phyloP scores from a whole-genome alignment of 495 filamentous ascomycete genomes.

The Glutinoglossum americanum region DNA sequence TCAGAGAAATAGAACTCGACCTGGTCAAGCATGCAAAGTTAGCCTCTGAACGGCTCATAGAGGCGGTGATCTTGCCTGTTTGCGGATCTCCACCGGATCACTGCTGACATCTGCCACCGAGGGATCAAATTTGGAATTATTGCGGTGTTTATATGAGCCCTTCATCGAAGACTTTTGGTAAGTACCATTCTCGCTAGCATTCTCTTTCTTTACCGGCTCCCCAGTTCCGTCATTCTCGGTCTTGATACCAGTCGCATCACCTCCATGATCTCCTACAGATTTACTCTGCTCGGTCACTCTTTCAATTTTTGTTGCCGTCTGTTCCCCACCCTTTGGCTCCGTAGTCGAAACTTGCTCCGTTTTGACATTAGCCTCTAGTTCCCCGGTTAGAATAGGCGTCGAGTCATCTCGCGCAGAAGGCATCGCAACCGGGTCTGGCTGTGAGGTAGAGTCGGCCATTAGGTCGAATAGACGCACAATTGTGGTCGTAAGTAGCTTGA shows the following conservation, averaged over 20 bases:
- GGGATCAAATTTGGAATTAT: slow-evolving; percentile 5
- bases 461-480: background rate
- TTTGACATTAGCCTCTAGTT: background rate
- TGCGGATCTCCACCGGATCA: slow-evolving; percentile 57
- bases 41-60: background rate
- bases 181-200: background rate
- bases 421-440: background rate
- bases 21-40: slow-evolving; percentile 22
- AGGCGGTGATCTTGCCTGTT: slow-evolving; percentile 32
- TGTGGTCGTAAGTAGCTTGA: background rate
- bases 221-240: background rate
- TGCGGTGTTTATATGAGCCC: background rate
- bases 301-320: background rate
- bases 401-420: background rate
- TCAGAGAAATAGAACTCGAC: slow-evolving; percentile 97
- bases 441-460: background rate
- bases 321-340: background rate
- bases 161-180: background rate
- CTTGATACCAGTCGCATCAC: background rate
- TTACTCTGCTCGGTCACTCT: background rate
- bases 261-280: background rate
- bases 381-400: background rate
- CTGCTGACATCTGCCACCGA: slow-evolving; percentile 13
- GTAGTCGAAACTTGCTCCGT: background rate
- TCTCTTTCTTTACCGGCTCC: background rate